phyloP scores from a whole-genome alignment of 306 rosid species.

The Prunus mira region DNA sequence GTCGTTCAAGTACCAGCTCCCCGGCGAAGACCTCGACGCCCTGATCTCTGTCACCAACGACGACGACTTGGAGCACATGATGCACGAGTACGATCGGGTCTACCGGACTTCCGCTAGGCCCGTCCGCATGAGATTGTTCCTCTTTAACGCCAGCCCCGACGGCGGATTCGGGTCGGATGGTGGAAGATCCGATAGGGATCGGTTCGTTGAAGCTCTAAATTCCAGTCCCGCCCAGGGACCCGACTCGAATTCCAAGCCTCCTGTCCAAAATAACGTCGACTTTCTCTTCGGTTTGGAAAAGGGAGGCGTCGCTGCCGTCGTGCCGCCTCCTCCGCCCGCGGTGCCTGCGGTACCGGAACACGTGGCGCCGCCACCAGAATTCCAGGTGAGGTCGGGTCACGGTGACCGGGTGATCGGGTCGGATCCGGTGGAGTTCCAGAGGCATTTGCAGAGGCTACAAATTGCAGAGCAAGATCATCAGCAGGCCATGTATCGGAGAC shows the following conservation, averaged over 20 bases:
- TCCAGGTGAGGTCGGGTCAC: constrained; percentile 23
- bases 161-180: constrained; percentile 41
- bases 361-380: constrained; percentile 38
- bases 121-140: constrained; percentile 76
- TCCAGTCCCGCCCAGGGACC: constrained; percentile 35
- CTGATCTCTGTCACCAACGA: constrained; percentile 87
- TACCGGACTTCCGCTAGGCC: constrained; percentile 64
- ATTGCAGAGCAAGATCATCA: constrained; percentile 44
- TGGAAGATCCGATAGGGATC: constrained; percentile 44
- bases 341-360: constrained; percentile 44
- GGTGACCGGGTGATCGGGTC: constrained; percentile 43
- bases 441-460: constrained; percentile 66
- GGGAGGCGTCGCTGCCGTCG: constrained; percentile 33
- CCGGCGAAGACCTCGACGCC: constrained; percentile 94
- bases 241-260: constrained; percentile 40
- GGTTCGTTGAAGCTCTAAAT: constrained; percentile 52
- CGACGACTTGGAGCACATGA: constrained; percentile 93
- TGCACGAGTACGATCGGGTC: constrained; percentile 94
- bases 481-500: constrained; percentile 52
- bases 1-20: constrained; percentile 89
- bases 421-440: constrained; percentile 61
- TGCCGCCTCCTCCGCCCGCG: constrained; percentile 13
- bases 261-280: constrained; percentile 43
- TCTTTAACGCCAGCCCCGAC: constrained; percentile 28
- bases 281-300: constrained; percentile 64